Percentiles rank a stretch among this genome's conserved stretches.
These are phyloP conservation scores for Didymella sp. DNA, from an alignment of 2,329 filamentous ascomycete genomes.

Conservation along the genomic window DNA sequence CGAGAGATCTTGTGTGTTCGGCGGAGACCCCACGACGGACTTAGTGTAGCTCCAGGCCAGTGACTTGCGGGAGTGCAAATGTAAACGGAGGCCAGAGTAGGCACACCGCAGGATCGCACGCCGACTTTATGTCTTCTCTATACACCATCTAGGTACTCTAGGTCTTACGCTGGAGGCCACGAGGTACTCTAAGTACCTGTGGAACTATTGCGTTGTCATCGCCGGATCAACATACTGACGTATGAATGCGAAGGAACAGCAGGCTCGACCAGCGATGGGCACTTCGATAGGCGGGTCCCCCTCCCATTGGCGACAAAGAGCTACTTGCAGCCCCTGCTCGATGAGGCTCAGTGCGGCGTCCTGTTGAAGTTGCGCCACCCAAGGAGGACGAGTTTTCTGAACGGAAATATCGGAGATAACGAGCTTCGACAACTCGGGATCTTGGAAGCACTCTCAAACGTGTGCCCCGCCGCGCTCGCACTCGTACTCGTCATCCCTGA, in stretches of 20 bases:
- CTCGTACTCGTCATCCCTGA: background rate
- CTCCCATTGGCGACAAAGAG: background rate
- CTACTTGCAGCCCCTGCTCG: background rate
- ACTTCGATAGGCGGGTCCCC: background rate
- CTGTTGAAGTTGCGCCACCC: background rate
- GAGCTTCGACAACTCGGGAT: background rate
- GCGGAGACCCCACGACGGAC: background rate
- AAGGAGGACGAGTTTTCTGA: background rate
- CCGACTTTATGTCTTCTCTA: constrained; percentile 5
- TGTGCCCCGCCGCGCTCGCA: background rate
- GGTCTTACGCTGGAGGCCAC: background rate
- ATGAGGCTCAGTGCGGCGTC: constrained; percentile 5
- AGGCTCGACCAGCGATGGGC: background rate
- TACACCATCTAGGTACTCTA: constrained; percentile 16
- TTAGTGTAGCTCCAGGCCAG: constrained; percentile 13
- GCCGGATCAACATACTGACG: background rate
- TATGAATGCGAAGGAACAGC: background rate
- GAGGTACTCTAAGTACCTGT: background rate
- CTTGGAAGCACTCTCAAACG: background rate
- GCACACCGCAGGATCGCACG: background rate
- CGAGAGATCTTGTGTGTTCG: background rate
- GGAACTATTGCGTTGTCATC: constrained; percentile 4
- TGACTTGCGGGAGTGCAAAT: background rate
- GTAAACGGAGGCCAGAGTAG: background rate
- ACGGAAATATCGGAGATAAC: constrained; percentile 4